Evolutionary conservation across 306 rosid species (phyloP).

Genomic region (Astragalus glycyphyllos): DNA sequence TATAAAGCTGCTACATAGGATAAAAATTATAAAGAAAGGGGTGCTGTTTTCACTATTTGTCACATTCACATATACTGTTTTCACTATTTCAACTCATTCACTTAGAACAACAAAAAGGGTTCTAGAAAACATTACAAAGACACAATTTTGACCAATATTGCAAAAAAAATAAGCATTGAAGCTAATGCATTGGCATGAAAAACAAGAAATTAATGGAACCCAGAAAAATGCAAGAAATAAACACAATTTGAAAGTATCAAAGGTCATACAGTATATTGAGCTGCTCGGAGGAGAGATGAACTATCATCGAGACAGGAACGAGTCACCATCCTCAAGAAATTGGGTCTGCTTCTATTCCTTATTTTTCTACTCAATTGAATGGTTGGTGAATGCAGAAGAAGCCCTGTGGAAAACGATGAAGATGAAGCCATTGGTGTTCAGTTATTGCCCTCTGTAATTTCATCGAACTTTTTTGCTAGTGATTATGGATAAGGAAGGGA

Average conservation of each 20-base stretch:
- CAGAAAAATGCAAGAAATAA: not conserved
- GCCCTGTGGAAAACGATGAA: conserved; percentile 41
- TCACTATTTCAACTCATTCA: conserved; percentile 12
- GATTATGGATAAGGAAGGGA: conserved; percentile 42
- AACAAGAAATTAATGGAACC: not conserved
- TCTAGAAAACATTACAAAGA: conserved; percentile 21
- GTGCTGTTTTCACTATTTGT: too few species aligned
- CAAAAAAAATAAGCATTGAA: conserved; percentile 12
- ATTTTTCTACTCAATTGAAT: conserved; percentile 29
- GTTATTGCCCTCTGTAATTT: not conserved
- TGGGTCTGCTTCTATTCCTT: conserved; percentile 28
- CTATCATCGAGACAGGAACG: conserved; percentile 69
- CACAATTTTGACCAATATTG: conserved; percentile 10
- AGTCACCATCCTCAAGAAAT: conserved; percentile 51
- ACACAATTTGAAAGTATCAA: not conserved
- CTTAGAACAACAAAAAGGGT: conserved; percentile 15
- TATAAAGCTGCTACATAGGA: too few species aligned
- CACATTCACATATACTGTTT: not conserved
- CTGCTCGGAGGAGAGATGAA: conserved; percentile 79
- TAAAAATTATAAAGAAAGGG: too few species aligned
- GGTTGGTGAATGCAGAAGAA: conserved; percentile 42
- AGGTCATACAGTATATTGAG: conserved; percentile 67
- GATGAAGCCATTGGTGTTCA: conserved; percentile 53
- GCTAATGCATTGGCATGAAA: conserved; percentile 18
- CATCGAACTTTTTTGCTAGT: not conserved